Evolutionary conservation across 2,329 filamentous ascomycete genomes (phyloP).

Genomic region (Aspergillus alliaceus): DNA sequence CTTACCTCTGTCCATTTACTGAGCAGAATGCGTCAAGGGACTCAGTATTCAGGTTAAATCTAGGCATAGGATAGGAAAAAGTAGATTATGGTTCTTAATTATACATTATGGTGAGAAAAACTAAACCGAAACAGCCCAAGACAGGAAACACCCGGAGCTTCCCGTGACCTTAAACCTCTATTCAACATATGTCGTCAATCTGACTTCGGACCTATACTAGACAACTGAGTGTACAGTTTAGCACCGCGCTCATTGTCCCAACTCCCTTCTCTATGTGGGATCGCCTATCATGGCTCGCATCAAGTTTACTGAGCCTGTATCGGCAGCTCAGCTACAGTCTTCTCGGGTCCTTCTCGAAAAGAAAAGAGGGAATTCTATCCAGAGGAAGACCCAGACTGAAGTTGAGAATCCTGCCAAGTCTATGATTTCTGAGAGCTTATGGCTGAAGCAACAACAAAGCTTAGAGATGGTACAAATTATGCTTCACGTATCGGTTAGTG

Average conservation of each 20-base stretch:
- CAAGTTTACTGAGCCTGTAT: slow-evolving; percentile 22
- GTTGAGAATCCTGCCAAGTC: slow-evolving; percentile 9
- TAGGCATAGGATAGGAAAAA: background rate
- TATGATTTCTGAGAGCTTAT: slow-evolving; percentile 11
- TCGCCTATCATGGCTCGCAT: slow-evolving; percentile 23
- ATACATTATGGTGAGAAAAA: background rate
- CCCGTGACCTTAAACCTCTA: slow-evolving; percentile 17
- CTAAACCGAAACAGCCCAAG: slow-evolving; percentile 1
- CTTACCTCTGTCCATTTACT: background rate
- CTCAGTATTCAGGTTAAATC: background rate
- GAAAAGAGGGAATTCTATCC: slow-evolving; percentile 7
- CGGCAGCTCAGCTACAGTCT: slow-evolving; percentile 19
- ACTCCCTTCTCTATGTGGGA: background rate
- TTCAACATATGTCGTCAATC: slow-evolving; percentile 13
- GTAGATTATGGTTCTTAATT: background rate
- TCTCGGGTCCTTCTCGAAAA: slow-evolving; percentile 8
- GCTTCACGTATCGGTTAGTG: slow-evolving; percentile 47
- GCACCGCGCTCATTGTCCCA: background rate
- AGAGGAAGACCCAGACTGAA: slow-evolving; percentile 15
- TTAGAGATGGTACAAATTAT: slow-evolving; percentile 49
- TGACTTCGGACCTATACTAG: slow-evolving; percentile 4
- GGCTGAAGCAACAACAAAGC: slow-evolving; percentile 44
- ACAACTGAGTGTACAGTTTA: background rate
- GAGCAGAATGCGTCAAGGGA: background rate
- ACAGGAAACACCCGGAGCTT: slow-evolving; percentile 7